Conservation (phyloP, 2,329 filamentous ascomycete genomes). For the Cercospora janseana region DNA sequence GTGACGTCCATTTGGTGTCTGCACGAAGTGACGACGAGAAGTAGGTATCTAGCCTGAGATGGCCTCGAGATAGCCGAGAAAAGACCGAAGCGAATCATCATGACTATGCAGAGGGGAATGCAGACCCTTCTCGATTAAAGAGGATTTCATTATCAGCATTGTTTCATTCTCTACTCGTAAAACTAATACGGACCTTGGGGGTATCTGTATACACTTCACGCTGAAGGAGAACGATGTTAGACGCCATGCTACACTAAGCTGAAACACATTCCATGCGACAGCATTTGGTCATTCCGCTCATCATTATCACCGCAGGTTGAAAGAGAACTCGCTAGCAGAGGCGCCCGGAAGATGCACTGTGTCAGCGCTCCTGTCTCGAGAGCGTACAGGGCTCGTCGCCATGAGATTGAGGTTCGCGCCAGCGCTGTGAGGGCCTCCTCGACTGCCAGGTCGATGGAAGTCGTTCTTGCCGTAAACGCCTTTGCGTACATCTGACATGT, state of each 20-base stretch:
- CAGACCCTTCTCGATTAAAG: too few species aligned
- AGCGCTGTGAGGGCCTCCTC: conserved; percentile 8
- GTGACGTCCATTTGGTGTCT: too few species aligned
- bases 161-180: too few species aligned
- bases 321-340: conserved; percentile 28
- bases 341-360: conserved; percentile 17
- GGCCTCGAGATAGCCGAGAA: neutral
- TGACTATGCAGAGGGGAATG: too few species aligned
- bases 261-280: neutral
- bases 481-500: conserved; percentile 26
- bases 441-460: conserved; percentile 18
- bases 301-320: conserved; percentile 19
- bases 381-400: conserved; percentile 16
- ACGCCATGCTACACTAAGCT: too few species aligned
- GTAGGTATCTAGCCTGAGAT: neutral
- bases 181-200: conserved; percentile 2
- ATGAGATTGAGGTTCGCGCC: conserved; percentile 8
- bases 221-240: too few species aligned
- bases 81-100: too few species aligned
- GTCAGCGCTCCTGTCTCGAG: conserved; percentile 18
- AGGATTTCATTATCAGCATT: too few species aligned
- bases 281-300: neutral
- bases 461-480: conserved; percentile 13
- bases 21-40: neutral
- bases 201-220: too few species aligned